Conservation (phyloP, 139 green algal genomes). For the Tetradesmus lagerheimii region DNA sequence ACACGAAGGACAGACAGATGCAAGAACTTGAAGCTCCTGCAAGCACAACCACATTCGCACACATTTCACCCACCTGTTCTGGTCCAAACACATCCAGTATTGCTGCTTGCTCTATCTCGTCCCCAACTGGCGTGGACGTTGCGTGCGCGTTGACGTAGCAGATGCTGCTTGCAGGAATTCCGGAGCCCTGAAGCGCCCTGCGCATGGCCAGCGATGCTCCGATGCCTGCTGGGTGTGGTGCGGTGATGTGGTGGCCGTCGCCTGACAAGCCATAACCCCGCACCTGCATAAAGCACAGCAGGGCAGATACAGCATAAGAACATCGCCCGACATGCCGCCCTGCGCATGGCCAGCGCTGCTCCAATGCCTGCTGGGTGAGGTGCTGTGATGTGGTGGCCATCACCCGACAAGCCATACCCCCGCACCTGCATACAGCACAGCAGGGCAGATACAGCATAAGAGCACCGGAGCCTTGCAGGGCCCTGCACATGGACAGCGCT, state of each 20-base stretch:
- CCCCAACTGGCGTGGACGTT: conserved; percentile 84
- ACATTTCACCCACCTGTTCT: conserved; percentile 13
- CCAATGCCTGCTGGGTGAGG: conserved; percentile 75
- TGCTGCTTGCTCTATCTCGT: conserved; percentile 82
- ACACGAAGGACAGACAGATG: too few relatives aligned
- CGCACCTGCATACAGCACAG: conserved; percentile 59
- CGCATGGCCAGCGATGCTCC: conserved; percentile 61
- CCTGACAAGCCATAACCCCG: conserved; percentile 89
- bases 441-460: not conserved
- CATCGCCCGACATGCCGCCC: too few relatives aligned
- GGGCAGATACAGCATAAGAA: too few relatives aligned
- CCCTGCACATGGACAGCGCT: not conserved
- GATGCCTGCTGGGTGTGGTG: conserved; percentile 74
- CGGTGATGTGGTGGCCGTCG: conserved; percentile 95
- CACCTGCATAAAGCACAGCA: conserved; percentile 56
- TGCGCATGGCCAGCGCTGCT: conserved; percentile 32
- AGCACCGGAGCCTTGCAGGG: conserved; percentile 18
- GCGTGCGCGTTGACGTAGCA: conserved; percentile 96
- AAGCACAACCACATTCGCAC: not conserved
- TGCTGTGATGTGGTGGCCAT: conserved; percentile 95
- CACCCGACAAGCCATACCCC: conserved; percentile 90
- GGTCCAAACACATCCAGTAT: conserved; percentile 82
- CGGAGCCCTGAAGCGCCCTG: conserved; percentile 48
- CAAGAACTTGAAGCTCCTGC: too few relatives aligned
- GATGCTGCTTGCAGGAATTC: conserved; percentile 67